Conservation (phyloP, 305 asterid species). For the Fraxinus sp. region DNA sequence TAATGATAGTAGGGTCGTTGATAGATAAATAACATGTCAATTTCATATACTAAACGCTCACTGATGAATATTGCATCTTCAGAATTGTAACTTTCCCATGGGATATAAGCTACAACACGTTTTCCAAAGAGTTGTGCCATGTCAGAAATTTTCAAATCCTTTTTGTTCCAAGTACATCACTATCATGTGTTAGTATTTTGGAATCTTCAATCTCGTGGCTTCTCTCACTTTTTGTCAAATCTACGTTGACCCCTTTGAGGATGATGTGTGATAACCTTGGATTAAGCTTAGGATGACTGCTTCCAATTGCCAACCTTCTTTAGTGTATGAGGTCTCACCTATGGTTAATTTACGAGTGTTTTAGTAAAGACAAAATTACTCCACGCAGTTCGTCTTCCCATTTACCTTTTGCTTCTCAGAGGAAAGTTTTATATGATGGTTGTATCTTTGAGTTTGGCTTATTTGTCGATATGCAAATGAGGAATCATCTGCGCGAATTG, state of each 20-base stretch:
- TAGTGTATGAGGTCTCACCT: neutral
- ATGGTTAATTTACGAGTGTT: neutral
- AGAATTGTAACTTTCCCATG: neutral
- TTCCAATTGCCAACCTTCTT: neutral
- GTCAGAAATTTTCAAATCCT: neutral
- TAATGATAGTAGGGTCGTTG: neutral
- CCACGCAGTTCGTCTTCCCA: neutral
- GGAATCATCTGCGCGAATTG: neutral
- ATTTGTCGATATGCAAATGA: neutral
- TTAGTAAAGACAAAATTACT: neutral
- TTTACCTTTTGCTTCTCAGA: neutral
- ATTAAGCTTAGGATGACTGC: neutral
- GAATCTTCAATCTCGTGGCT: neutral
- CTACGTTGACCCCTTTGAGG: neutral
- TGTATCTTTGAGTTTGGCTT: neutral
- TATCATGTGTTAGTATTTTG: neutral
- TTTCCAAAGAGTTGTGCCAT: neutral
- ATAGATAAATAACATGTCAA: neutral
- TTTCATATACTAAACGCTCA: neutral
- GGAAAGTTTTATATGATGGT: neutral
- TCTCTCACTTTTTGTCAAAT: neutral
- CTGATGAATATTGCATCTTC: neutral
- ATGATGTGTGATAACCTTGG: neutral
- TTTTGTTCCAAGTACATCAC: neutral
- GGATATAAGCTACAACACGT: neutral